A percentile compares a stretch with the other conserved stretches of the same genome.
These are phyloP conservation scores for Cladophialophora yegresii DNA, from an alignment of 2,329 filamentous ascomycete species.

Conservation along the genomic window DNA sequence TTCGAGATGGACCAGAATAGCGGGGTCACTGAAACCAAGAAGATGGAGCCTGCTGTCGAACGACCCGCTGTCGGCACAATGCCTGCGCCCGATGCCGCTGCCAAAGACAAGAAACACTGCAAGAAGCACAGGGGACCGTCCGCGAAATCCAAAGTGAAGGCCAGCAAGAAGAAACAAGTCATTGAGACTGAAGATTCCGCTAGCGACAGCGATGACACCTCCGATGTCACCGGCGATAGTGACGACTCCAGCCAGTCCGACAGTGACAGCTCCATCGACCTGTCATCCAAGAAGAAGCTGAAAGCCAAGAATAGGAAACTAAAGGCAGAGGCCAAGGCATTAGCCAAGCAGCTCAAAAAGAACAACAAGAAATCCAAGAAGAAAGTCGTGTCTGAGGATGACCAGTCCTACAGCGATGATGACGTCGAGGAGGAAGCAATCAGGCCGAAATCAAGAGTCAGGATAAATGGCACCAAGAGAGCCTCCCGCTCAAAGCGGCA, in stretches of 20 bases:
- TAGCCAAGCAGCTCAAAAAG: slow-evolving; percentile 20
- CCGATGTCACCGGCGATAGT: slow-evolving; percentile 16
- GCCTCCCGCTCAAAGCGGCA: slow-evolving; percentile 9
- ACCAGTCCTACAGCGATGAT: slow-evolving; percentile 16
- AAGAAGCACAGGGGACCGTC: slow-evolving; percentile 19
- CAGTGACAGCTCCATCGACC: slow-evolving; percentile 21
- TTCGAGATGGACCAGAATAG: slow-evolving; percentile 22
- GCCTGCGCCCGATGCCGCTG: slow-evolving; percentile 10
- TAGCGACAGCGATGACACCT: slow-evolving; percentile 13
- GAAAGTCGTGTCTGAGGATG: slow-evolving; percentile 17
- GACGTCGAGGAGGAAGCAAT: slow-evolving; percentile 9
- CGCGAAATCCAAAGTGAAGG: slow-evolving; percentile 17
- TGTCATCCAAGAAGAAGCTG: slow-evolving; percentile 21
- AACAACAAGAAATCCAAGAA: slow-evolving; percentile 21
- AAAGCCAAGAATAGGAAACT: slow-evolving; percentile 24
- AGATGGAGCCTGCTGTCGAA: slow-evolving; percentile 18
- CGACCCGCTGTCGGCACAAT: slow-evolving; percentile 13
- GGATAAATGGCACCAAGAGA: slow-evolving; percentile 14
- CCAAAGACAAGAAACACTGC: slow-evolving; percentile 20
- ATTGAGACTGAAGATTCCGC: slow-evolving; percentile 10
- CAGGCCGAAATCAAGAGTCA: slow-evolving; percentile 9
- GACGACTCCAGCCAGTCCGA: slow-evolving; percentile 23
- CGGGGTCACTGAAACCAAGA: slow-evolving; percentile 20
- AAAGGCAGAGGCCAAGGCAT: slow-evolving; percentile 25
- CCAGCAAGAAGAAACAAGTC: slow-evolving; percentile 14